Base-by-base conservation (phyloP, 208 protist genomes). In the Leishmania aethiopica region DNA sequence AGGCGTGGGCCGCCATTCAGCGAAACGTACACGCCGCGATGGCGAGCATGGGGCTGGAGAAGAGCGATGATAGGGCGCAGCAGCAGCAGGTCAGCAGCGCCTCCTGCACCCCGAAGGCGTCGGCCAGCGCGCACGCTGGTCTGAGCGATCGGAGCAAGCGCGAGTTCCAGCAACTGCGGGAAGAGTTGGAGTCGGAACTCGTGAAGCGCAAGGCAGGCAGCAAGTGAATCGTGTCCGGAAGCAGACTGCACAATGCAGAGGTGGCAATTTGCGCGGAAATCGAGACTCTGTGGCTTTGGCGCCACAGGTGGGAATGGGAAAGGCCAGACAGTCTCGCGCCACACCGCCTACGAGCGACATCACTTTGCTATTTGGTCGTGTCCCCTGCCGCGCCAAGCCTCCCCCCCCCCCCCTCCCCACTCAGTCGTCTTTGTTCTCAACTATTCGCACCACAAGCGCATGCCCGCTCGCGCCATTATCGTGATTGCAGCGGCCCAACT, bases 81-180 rank as follows among this genome's bases (percentile, higher is more conserved):
- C 70, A 84, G 32, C 70, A 87, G 45, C 71, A 86, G 64, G 81
- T 49, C 49, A 87, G n/a, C 55, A 80, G 79, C 75, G 13, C 35
- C 60, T 40, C 22, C 40, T 15, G 40, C 64, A 69, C 75, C 0
- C 57, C 69, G 19, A 85, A 81, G 72, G 51, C 55, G 35, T 35
- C 37, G 47, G 72, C 77, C 53, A 57, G 82, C 8, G 74, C 73
- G 37, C 40, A 62, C 25, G 78, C 76, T 32, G 82, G 78, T 45
- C 77, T 79, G 55, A 86, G 82, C 55, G 82, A 86, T 22, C 77
- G 82, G 62, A 86, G 82, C 57, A 57, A 70, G 51, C 77, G 76
- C 22, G 81, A 89, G 75, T 78, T 89, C n/a, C 75, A 89, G 42
- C 70, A 78, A 47, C 71, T 88, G 32, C 77, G 77, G 1, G 75